phyloP scores from a whole-genome alignment of 768 basidiomycete genomes.

The Calocera cornea region DNA sequence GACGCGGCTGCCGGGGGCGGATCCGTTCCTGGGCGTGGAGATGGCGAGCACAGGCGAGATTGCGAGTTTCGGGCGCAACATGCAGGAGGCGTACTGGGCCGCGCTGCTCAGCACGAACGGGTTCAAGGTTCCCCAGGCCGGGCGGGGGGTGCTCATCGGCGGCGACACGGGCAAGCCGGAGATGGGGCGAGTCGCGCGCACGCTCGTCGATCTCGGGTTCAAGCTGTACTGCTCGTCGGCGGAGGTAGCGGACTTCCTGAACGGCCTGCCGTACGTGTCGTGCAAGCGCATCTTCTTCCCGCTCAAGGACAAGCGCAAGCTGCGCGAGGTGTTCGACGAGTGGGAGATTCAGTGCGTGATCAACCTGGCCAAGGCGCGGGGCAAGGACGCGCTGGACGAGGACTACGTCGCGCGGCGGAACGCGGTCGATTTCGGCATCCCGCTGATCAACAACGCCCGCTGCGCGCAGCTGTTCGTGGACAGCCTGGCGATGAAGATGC shows the following conservation, averaged over 20 bases:
- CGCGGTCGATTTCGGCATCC: conserved; percentile 90
- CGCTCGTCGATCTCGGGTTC: conserved; percentile 76
- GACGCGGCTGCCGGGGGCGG: conserved; percentile 90
- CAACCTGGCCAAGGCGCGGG: conserved; percentile 76
- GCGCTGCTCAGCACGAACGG: conserved; percentile 90
- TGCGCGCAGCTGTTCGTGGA: conserved; percentile 87
- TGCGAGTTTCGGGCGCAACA: conserved; percentile 83
- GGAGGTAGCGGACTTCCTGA: conserved; percentile 67
- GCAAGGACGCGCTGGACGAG: conserved; percentile 65
- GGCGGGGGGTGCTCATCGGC: conserved; percentile 82
- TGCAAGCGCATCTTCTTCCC: conserved; percentile 94
- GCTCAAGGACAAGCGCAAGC: conserved; percentile 85
- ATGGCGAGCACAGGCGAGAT: conserved; percentile 99
- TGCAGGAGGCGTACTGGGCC: conserved; percentile 94
- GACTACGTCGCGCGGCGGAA: conserved; percentile 96
- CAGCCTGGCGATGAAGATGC: conserved; percentile 70
- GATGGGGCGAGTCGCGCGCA: conserved; percentile 69
- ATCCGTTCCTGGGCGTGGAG: conserved; percentile 93
- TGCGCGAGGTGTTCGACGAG: conserved; percentile 87
- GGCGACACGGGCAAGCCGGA: conserved; percentile 82
- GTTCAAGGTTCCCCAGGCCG: conserved; percentile 75
- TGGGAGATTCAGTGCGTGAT: conserved; percentile 90
- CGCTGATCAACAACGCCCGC: conserved; percentile 78
- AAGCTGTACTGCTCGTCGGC: conserved; percentile 83
- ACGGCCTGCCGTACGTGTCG: conserved; percentile 56